Evolutionary conservation across 2,329 filamentous ascomycete species (phyloP).

Genomic region (Sarocladiaceae sp.): DNA sequence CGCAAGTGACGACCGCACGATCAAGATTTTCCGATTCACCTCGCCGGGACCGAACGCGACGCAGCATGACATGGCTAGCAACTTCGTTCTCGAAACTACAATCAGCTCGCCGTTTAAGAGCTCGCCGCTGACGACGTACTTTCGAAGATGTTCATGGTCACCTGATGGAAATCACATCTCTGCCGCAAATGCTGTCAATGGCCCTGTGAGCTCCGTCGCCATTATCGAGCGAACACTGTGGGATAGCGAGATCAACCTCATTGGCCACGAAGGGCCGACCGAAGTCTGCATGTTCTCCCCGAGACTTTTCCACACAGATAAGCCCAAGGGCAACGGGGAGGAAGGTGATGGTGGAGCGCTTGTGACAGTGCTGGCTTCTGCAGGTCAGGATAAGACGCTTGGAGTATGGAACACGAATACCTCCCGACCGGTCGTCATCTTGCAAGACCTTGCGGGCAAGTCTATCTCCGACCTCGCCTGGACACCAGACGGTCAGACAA

Average conservation of each 20-base stretch:
- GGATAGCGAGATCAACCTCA: conserved; percentile 95
- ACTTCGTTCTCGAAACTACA: conserved; percentile 90
- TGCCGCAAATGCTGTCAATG: conserved; percentile 93
- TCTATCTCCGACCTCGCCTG: conserved; percentile 92
- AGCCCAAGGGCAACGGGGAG: conserved; percentile 50
- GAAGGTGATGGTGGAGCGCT: conserved; percentile 39
- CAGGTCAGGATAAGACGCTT: conserved; percentile 91
- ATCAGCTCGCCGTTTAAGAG: conserved; percentile 83
- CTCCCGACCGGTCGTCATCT: conserved; percentile 80
- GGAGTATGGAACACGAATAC: conserved; percentile 98
- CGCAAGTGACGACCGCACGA: conserved; percentile 90
- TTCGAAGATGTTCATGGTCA: conserved; percentile 93
- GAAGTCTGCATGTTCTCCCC: conserved; percentile 98
- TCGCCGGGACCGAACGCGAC: conserved; percentile 86
- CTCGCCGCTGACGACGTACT: conserved; percentile 93
- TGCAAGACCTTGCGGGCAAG: conserved; percentile 83
- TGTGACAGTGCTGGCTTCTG: conserved; percentile 93
- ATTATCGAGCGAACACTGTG: conserved; percentile 89
- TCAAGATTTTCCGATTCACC: conserved; percentile 94
- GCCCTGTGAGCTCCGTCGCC: conserved; percentile 91
- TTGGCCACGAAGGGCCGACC: conserved; percentile 93
- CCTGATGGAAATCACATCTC: conserved; percentile 96
- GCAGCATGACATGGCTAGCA: conserved; percentile 91
- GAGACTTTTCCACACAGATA: conserved; percentile 70
- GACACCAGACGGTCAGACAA: conserved; percentile 82